Evolutionary conservation across 2,329 filamentous ascomycete genomes (phyloP).

Genomic region (Fusarium coffeatum): DNA sequence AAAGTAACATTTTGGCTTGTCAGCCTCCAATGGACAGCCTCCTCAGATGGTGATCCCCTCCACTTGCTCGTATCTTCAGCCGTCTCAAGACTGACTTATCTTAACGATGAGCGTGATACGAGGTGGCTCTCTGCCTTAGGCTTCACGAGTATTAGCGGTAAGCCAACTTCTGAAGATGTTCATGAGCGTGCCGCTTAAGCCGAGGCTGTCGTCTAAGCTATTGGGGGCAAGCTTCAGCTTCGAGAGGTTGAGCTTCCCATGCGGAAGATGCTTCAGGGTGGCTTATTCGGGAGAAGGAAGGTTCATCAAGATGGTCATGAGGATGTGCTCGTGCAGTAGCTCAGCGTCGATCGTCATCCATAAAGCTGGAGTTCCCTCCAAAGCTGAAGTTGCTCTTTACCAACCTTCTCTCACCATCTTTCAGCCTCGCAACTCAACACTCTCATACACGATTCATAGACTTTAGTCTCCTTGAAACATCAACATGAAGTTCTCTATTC

Average conservation of each 20-base stretch:
- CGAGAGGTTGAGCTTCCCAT: neutral
- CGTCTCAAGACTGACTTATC: conserved; percentile 1
- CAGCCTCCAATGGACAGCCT: conserved; percentile 31
- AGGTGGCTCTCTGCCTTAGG: neutral
- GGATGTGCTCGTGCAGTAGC: neutral
- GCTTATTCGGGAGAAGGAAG: neutral
- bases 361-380: conserved; percentile 30
- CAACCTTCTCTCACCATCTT: conserved; percentile 10
- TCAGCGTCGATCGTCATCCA: conserved; percentile 5
- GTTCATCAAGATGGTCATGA: conserved; percentile 2
- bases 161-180: neutral
- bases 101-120: conserved; percentile 11
- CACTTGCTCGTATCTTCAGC: neutral
- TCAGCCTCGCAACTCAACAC: neutral
- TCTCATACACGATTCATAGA: neutral
- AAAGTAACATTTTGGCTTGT: neutral
- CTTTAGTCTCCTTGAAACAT: neutral
- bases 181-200: conserved; percentile 3
- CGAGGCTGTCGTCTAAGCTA: conserved; percentile 13
- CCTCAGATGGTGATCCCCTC: conserved; percentile 6
- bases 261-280: neutral
- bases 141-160: conserved; percentile 6
- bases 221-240: neutral
- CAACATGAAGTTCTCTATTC: conserved; percentile 49
- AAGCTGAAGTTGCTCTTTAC: neutral